Conservation (phyloP, 2,329 filamentous ascomycete genomes). For the Leptographium flavum region DNA sequence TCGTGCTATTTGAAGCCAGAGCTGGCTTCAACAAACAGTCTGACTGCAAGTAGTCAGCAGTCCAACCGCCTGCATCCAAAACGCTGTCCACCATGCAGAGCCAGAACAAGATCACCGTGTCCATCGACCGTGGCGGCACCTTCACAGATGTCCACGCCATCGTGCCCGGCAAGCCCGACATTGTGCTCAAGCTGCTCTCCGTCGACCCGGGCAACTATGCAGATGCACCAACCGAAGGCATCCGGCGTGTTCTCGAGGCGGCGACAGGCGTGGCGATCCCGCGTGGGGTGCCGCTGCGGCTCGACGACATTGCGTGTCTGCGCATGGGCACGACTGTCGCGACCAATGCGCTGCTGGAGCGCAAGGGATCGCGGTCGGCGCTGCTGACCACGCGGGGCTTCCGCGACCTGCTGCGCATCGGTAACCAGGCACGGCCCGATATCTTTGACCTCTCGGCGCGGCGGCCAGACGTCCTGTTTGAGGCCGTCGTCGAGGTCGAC, state of each 20-base stretch:
- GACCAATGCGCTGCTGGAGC: slow-evolving; percentile 78
- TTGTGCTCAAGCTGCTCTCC: slow-evolving; percentile 40
- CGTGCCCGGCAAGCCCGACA: slow-evolving; percentile 19
- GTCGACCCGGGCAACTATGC: slow-evolving; percentile 79
- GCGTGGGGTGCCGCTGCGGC: slow-evolving; percentile 45
- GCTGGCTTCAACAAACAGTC: too few species aligned
- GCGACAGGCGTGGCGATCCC: slow-evolving; percentile 59
- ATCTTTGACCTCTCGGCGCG: slow-evolving; percentile 83
- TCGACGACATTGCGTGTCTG: slow-evolving; percentile 34
- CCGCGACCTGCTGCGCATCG: slow-evolving; percentile 74
- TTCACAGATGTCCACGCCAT: slow-evolving; percentile 13
- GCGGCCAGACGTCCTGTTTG: slow-evolving; percentile 77
- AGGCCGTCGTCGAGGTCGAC: slow-evolving; percentile 70
- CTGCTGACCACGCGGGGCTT: slow-evolving; percentile 80
- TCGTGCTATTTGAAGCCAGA: too few species aligned
- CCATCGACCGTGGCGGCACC: slow-evolving; percentile 8
- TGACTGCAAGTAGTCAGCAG: too few species aligned
- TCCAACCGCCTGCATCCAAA: too few species aligned
- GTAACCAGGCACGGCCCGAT: slow-evolving; percentile 76
- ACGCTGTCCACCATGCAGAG: too few species aligned
- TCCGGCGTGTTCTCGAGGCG: slow-evolving; percentile 69
- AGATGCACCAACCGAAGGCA: slow-evolving; percentile 82
- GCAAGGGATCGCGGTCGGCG: slow-evolving; percentile 83
- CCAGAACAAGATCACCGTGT: too few species aligned
- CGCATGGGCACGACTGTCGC: slow-evolving; percentile 94